Evolutionary conservation across 73 alveolate species (phyloP).

Genomic region (Paraurostyla sp.): DNA sequence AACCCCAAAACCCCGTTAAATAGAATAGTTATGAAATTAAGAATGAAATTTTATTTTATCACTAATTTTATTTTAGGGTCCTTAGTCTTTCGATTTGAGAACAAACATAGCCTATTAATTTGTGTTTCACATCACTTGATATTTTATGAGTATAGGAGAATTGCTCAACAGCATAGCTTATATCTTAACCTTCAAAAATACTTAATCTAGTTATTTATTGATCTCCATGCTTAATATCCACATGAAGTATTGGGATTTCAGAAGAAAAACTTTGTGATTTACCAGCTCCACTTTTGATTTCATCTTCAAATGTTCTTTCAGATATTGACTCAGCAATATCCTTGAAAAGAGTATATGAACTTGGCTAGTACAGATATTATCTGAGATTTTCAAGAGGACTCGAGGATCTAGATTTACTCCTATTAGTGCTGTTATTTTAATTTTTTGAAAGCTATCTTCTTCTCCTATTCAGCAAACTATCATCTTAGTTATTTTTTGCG

Average conservation of each 20-base stretch:
- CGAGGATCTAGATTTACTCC: neutral
- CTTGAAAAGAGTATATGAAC: too few species aligned
- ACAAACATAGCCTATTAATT: neutral
- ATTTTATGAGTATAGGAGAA: neutral
- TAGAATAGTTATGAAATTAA: too few species aligned
- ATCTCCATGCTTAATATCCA: slow-evolving; percentile 41
- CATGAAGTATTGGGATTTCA: slow-evolving; percentile 26
- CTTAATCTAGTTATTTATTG: slow-evolving; percentile 13
- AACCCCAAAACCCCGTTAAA: too few species aligned
- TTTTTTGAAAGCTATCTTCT: too few species aligned
- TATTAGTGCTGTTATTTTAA: too few species aligned
- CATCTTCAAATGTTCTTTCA: neutral
- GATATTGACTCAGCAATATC: neutral
- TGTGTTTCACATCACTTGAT: slow-evolving; percentile 11
- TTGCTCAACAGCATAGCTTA: neutral
- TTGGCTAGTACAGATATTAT: too few species aligned
- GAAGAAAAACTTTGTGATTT: neutral
- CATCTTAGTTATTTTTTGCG: too few species aligned
- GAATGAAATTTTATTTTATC: too few species aligned
- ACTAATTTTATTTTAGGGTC: too few species aligned
- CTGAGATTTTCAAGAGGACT: neutral
- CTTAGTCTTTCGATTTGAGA: slow-evolving; percentile 16
- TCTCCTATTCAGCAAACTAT: too few species aligned
- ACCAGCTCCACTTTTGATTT: neutral
- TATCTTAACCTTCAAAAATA: slow-evolving; percentile 19